Base-by-base conservation (phyloP, 1,139 yeast species). In the Yamadazyma buinensis region DNA sequence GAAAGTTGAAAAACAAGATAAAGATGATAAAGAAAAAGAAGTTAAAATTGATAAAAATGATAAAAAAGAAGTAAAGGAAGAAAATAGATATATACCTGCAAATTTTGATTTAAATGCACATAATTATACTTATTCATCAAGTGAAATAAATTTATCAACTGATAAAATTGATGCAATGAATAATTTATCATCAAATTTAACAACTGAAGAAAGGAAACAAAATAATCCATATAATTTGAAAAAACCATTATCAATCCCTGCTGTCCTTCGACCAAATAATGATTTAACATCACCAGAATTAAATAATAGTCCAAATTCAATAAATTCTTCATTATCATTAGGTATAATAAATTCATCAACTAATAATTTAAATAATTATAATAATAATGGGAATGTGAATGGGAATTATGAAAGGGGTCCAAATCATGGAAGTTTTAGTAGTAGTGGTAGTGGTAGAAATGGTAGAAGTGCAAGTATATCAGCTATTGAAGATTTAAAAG, bases 241-340 rank as follows among this genome's bases (percentile, higher is more conserved):
- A 42, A 62, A 65, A 41, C 75, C 74, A 8, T 40, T 68, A 35
- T 51, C 63, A 41, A 51, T 59, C 7, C 75, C 75, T 2, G 74
- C 74, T 2, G 74, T 67, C 11, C 52, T 68, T 28, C 50, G 74
- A 26, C 72, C 72, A 18, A 37, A 33, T 28, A 30, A 29, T 28
- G 21, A 17, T 11, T 36, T 30, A 10, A 15, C 35, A 7, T 33
- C 37, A 5, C 39, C 37, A 14, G 36, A 30, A 19, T 13, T 37
- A 3, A 34, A 28, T 14, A 30, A 31, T 28, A 35, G 37, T 29
- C 40, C 40, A 14, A 32, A 13, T 15, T 36, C 39, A 13, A 28
- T 34, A 4, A 23, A 35, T 18, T 36, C 38, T 21, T 23, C 30
- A 2, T 19, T 36, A 13, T 35, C 38, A 5, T 26, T 35, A 11